A percentile compares a stretch with the other conserved stretches of the same genome.
These are phyloP conservation scores for Rhamnella rubrinervis DNA, from an alignment of 331 rosid species.

Conservation along the genomic window DNA sequence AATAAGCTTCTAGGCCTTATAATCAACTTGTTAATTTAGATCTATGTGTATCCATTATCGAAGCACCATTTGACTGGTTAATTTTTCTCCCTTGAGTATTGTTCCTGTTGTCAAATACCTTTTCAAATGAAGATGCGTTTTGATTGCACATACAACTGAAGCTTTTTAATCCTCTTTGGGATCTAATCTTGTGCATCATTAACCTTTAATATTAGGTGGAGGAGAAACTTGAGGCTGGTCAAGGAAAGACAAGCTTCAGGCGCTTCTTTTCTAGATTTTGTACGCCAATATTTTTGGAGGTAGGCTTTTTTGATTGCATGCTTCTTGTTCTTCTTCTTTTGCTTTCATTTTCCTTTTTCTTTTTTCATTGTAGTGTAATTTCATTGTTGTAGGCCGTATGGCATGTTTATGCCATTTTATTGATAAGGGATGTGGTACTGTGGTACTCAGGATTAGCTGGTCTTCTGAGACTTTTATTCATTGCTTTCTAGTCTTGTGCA, in stretches of 20 bases:
- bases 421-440: background rate
- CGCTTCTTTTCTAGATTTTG: constrained; percentile 93
- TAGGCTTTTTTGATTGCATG: constrained; percentile 12
- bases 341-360: background rate
- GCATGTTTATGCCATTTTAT: background rate
- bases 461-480: background rate
- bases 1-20: too few species aligned
- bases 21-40: too few species aligned
- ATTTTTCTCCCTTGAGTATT: too few species aligned
- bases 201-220: constrained; percentile 56
- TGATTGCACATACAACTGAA: background rate
- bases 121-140: background rate
- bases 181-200: constrained; percentile 24
- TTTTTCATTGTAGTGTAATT: background rate
- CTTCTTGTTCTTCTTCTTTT: background rate
- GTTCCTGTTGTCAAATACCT: background rate
- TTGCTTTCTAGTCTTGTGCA: background rate
- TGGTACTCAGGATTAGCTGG: background rate
- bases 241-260: constrained; percentile 73
- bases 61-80: too few species aligned
- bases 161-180: background rate
- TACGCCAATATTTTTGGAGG: constrained; percentile 98
- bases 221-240: constrained; percentile 97
- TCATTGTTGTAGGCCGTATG: background rate
- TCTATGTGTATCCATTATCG: too few species aligned